These are phyloP conservation scores for Phytophthora cryptogea DNA, from an alignment of 352 stramenopile genomes.

Conservation along the genomic window DNA sequence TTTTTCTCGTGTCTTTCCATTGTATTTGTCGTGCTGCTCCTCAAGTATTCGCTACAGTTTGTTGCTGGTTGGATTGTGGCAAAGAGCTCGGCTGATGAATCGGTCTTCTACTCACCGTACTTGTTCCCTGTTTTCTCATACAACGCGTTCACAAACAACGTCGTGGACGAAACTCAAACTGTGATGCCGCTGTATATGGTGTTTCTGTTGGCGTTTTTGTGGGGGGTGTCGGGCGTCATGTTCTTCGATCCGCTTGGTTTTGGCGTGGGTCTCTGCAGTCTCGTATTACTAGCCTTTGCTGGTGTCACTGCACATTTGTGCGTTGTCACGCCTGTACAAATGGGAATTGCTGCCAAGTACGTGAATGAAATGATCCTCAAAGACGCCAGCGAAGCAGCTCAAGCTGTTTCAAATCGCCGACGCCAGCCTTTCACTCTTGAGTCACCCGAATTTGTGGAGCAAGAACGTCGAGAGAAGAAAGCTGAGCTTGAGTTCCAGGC, in stretches of 20 bases:
- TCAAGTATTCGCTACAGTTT: slow-evolving; percentile 72
- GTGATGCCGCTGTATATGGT: slow-evolving; percentile 71
- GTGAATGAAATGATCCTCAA: slow-evolving; percentile 89
- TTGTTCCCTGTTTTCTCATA: slow-evolving; percentile 92
- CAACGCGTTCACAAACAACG: slow-evolving; percentile 90
- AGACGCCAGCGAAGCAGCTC: slow-evolving; percentile 78
- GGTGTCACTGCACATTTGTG: slow-evolving; percentile 80
- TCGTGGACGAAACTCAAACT: slow-evolving; percentile 85
- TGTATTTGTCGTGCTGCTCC: slow-evolving; percentile 79
- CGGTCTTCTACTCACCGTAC: slow-evolving; percentile 87
- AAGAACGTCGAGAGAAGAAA: slow-evolving; percentile 71
- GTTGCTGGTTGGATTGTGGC: slow-evolving; percentile 67
- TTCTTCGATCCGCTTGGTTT: slow-evolving; percentile 91
- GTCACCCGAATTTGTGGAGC: slow-evolving; percentile 76
- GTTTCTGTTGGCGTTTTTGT: slow-evolving; percentile 77
- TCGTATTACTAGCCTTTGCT: slow-evolving; percentile 79
- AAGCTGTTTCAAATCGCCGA: slow-evolving; percentile 63
- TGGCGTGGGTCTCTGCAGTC: slow-evolving; percentile 86
- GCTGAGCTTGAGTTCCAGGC: slow-evolving; percentile 85
- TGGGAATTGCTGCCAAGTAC: slow-evolving; percentile 89
- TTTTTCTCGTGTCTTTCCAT: slow-evolving; percentile 89
- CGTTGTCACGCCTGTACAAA: slow-evolving; percentile 83
- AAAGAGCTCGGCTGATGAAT: slow-evolving; percentile 48
- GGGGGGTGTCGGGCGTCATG: slow-evolving; percentile 87
- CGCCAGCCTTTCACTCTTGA: slow-evolving; percentile 78